Evolutionary conservation across 805 yeast genomes (phyloP).

Genomic region (Hanseniaspora guilliermondii): DNA sequence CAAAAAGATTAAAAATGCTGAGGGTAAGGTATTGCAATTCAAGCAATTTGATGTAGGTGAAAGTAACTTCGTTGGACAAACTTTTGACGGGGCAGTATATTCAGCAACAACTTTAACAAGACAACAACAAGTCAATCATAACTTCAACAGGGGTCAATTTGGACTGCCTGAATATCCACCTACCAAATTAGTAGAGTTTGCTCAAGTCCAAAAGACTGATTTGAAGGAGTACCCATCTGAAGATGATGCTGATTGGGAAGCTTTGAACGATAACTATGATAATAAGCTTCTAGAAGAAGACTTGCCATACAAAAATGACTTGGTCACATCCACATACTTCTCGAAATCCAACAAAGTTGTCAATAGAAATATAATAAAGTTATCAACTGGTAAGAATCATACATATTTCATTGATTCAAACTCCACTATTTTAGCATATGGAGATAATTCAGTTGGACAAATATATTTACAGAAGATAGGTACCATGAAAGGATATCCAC

Average conservation of each 20-base stretch:
- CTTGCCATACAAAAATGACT: conserved; percentile 18
- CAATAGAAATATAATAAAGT: conserved; percentile 38
- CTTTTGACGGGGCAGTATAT: conserved; percentile 24
- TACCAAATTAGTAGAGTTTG: conserved; percentile 14
- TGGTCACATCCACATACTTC: conserved; percentile 21
- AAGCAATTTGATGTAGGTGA: conserved; percentile 46
- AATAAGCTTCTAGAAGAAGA: neutral
- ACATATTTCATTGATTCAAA: conserved; percentile 52
- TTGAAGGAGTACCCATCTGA: conserved; percentile 15
- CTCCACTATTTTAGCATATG: conserved; percentile 78
- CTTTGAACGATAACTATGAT: neutral
- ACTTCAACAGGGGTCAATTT: conserved; percentile 60
- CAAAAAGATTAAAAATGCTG: conserved; percentile 16
- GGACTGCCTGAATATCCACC: conserved; percentile 65
- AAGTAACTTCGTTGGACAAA: conserved; percentile 54
- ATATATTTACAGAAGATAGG: conserved; percentile 25
- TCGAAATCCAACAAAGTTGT: conserved; percentile 16
- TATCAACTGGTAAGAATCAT: conserved; percentile 67
- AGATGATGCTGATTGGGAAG: neutral
- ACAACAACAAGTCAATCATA: conserved; percentile 32
- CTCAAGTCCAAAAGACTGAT: conserved; percentile 17
- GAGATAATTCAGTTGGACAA: conserved; percentile 75
- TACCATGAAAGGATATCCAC: conserved; percentile 25
- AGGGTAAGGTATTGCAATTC: conserved; percentile 25
- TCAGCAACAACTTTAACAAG: neutral